Conservation (phyloP, 768 basidiomycete genomes). For the Termitomyces eurrhizus region DNA sequence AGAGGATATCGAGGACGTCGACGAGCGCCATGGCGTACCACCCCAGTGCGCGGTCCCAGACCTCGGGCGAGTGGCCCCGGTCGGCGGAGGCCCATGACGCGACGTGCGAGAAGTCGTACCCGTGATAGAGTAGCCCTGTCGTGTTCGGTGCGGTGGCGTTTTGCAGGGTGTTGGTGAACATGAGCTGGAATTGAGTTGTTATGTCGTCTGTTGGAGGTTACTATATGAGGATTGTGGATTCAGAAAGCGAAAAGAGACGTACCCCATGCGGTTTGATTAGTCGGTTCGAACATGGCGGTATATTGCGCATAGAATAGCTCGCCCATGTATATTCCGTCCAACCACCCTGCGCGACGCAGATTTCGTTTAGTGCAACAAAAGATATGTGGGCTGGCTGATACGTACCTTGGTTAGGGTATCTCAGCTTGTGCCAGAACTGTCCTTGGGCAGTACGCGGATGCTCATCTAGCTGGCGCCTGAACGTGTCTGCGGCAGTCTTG, state of each 20-base stretch:
- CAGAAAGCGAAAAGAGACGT: constrained; percentile 4
- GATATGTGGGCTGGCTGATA: too few species aligned
- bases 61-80: constrained; percentile 43
- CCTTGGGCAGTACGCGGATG: constrained; percentile 43
- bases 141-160: constrained; percentile 33
- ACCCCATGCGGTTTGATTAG: constrained; percentile 37
- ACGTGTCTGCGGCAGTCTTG: constrained; percentile 37
- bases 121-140: constrained; percentile 43
- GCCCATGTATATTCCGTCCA: constrained; percentile 46
- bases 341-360: constrained; percentile 30
- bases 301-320: constrained; percentile 42
- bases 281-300: constrained; percentile 29
- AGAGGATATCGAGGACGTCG: constrained; percentile 38
- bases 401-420: constrained; percentile 39
- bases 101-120: constrained; percentile 42
- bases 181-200: constrained; percentile 35
- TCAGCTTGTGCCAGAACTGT: constrained; percentile 44
- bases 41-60: constrained; percentile 46
- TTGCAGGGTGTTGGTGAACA: constrained; percentile 41
- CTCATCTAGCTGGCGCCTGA: constrained; percentile 32
- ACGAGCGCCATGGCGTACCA: constrained; percentile 49
- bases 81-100: constrained; percentile 41
- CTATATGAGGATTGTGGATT: not conserved
- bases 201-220: constrained; percentile 30
- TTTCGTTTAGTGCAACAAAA: not conserved